These are phyloP conservation scores for Eucalyptus decipiens DNA, from an alignment of 345 rosid genomes.

Conservation along the genomic window DNA sequence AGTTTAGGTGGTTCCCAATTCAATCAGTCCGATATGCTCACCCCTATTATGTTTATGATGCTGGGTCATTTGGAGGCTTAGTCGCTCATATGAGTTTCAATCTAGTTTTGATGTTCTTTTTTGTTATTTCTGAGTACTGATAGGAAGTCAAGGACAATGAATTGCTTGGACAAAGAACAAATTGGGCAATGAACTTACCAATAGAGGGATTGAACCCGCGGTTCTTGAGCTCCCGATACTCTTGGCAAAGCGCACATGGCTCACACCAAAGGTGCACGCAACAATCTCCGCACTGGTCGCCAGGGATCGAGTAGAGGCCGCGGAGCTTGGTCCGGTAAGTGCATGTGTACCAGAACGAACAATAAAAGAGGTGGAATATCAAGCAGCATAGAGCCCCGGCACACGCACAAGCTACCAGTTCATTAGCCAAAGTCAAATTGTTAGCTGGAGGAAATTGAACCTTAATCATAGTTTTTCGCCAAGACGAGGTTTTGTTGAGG, in stretches of 20 bases:
- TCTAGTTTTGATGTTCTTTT: background rate
- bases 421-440: background rate
- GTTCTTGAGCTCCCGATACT: conserved; percentile 4
- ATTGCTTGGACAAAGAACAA: background rate
- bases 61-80: too few relatives aligned
- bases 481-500: background rate
- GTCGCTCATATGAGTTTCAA: background rate
- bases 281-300: background rate
- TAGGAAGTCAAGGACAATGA: background rate
- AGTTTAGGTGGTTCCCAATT: too few relatives aligned
- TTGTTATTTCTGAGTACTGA: background rate
- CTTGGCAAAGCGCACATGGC: background rate
- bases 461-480: background rate
- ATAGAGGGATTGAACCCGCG: background rate
- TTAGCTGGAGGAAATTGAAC: background rate
- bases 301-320: background rate
- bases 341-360: background rate
- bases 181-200: background rate
- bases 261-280: background rate
- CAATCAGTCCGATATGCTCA: accelerated
- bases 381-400: background rate
- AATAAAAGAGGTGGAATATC: background rate
- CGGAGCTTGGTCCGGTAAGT: background rate
- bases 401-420: background rate
- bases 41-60: too few relatives aligned